Percentiles rank a stretch among this genome's conserved stretches.
Conservation (phyloP, 805 yeast genomes). For the Zygotorulaspora danielsina region DNA sequence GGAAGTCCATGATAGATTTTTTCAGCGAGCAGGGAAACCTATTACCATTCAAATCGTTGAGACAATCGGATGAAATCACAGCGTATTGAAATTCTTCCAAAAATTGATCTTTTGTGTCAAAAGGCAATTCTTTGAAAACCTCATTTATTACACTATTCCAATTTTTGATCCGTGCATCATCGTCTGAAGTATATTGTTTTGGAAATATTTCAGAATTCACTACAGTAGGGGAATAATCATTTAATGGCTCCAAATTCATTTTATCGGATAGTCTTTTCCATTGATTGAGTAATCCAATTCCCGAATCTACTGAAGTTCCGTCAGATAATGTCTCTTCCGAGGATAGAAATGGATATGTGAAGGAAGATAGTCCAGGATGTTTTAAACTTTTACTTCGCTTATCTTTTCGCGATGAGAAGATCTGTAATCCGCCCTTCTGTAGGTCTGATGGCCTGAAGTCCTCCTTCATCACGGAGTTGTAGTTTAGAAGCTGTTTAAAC, state of each 20-base stretch:
- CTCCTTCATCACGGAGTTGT: conserved; percentile 6
- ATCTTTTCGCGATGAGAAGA: conserved; percentile 12
- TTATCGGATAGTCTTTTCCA: conserved; percentile 9
- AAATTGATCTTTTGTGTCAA: conserved; percentile 29
- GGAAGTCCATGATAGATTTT: conserved; percentile 22
- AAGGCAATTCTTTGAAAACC: conserved; percentile 16
- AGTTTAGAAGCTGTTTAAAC: background rate
- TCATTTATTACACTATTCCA: conserved; percentile 8
- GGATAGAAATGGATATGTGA: conserved; percentile 2
- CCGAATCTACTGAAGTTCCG: background rate
- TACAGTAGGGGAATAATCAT: conserved; percentile 31
- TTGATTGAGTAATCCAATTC: background rate
- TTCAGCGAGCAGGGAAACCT: conserved; percentile 22
- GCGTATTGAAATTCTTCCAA: conserved; percentile 50
- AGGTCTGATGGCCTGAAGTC: conserved; percentile 4
- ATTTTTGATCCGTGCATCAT: background rate
- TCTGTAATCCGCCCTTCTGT: conserved; percentile 16
- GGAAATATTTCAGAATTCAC: conserved; percentile 19
- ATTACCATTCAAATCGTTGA: conserved; percentile 39
- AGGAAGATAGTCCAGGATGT: background rate
- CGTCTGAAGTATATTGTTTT: background rate
- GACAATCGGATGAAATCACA: conserved; percentile 45
- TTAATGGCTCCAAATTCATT: conserved; percentile 9
- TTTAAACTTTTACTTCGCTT: conserved; percentile 1
- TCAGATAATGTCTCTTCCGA: conserved; percentile 9